Conservation (phyloP, 306 rosid genomes). For the Sesbania bispinosa region DNA sequence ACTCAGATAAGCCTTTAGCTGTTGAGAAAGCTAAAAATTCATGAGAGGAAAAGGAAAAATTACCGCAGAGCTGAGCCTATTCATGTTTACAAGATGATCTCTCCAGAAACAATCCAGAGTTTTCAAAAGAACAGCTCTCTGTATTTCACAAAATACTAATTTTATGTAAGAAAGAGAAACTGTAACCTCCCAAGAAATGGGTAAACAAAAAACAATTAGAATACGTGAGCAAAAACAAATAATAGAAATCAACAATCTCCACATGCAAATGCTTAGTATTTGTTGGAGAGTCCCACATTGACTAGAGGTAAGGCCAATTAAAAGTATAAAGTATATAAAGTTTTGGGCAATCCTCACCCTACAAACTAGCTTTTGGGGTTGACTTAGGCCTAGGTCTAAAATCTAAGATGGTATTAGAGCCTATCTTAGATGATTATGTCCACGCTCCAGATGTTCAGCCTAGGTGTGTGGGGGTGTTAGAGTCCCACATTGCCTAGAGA, state of each 20-base stretch:
- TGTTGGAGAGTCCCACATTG: too few relatives aligned
- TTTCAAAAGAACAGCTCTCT: constrained; percentile 95
- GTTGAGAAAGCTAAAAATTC: constrained; percentile 23
- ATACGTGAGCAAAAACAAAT: constrained; percentile 13
- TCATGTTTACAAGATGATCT: constrained; percentile 98
- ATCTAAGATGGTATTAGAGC: too few relatives aligned
- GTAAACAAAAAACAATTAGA: constrained; percentile 17
- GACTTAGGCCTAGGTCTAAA: too few relatives aligned
- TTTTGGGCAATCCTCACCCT: too few relatives aligned
- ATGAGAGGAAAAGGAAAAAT: constrained; percentile 6
- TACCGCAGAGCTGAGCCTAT: constrained; percentile 95
- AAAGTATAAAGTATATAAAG: too few relatives aligned
- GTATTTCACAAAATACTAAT: constrained; percentile 22
- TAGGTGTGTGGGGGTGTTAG: too few relatives aligned
- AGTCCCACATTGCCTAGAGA: too few relatives aligned
- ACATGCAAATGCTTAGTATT: neutral
- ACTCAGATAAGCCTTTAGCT: constrained; percentile 28
- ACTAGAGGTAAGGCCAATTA: too few relatives aligned
- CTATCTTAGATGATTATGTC: too few relatives aligned
- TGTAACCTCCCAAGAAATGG: neutral
- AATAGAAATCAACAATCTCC: constrained; percentile 1
- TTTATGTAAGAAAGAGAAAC: neutral
- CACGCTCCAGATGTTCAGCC: too few relatives aligned
- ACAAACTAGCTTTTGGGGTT: too few relatives aligned
- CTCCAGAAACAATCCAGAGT: constrained; percentile 96